A percentile compares a stretch with the other conserved stretches of the same genome.
These are phyloP conservation scores for Tetracentron sinense DNA, from an alignment of 164 flowering plant genomes.

Conservation along the genomic window DNA sequence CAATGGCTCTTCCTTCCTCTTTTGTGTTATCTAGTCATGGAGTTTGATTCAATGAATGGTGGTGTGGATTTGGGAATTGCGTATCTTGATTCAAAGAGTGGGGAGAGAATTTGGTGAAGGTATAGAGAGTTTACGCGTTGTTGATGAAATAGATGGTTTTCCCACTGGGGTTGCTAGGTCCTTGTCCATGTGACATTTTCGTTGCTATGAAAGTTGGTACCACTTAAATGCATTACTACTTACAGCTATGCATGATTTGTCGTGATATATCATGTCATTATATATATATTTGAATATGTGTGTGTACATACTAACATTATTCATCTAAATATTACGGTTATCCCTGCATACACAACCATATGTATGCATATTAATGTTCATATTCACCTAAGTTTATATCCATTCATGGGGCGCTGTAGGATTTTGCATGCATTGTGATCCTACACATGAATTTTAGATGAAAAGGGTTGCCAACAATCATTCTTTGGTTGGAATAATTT, in stretches of 20 bases:
- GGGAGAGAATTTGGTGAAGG: not conserved
- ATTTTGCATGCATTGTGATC: no score
- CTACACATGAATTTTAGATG: no score
- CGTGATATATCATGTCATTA: slow-evolving; percentile 21
- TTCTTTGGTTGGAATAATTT: no score
- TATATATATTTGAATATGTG: not conserved
- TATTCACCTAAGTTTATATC: no score
- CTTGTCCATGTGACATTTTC: slow-evolving; percentile 19
- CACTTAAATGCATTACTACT: slow-evolving; percentile 13
- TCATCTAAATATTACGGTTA: no score
- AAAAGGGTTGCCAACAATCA: no score
- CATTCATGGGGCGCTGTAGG: no score
- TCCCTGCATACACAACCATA: no score
- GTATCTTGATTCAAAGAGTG: not conserved
- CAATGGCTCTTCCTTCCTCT: slow-evolving; percentile 3
- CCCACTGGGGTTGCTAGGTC: not conserved
- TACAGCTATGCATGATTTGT: slow-evolving; percentile 8
- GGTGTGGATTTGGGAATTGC: not conserved
- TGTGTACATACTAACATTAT: no score
- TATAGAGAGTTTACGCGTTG: not conserved
- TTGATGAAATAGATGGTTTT: not conserved
- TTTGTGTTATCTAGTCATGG: not conserved
- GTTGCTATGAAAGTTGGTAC: slow-evolving; percentile 17
- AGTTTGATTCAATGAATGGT: not conserved
- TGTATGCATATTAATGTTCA: no score